Percentiles rank a stretch among this genome's conserved stretches.
Conservation (phyloP, 768 basidiomycete genomes). For the Pisolithus tinctorius region DNA sequence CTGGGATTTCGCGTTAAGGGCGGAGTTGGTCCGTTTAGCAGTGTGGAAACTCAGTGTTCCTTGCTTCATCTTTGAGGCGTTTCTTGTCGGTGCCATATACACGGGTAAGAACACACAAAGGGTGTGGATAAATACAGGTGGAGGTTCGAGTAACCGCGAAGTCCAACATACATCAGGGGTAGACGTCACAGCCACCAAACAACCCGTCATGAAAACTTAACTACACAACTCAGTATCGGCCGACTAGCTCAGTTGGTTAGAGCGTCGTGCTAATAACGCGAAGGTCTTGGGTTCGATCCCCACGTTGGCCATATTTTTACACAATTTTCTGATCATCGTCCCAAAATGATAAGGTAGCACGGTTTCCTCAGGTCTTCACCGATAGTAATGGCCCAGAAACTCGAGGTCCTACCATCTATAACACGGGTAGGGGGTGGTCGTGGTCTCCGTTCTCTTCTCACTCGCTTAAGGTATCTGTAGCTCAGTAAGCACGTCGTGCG, state of each 20-base stretch:
- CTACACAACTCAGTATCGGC: conserved; percentile 6
- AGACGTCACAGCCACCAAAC: not conserved
- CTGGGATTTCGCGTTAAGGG: conserved; percentile 13
- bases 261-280: conserved; percentile 53
- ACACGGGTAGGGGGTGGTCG: conserved; percentile 37
- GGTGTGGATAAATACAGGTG: not conserved
- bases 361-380: not conserved
- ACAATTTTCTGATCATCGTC: not conserved
- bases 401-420: conserved; percentile 47
- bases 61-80: conserved; percentile 33
- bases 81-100: conserved; percentile 4
- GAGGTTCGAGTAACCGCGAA: not conserved
- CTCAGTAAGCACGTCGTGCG: conserved; percentile 62
- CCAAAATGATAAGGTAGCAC: too few species aligned
- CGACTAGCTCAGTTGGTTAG: conserved; percentile 47
- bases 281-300: conserved; percentile 70
- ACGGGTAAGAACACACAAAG: not conserved
- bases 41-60: conserved; percentile 39
- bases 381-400: conserved; percentile 36
- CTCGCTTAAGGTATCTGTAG: conserved; percentile 28
- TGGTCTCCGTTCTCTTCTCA: not conserved
- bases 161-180: not conserved
- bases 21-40: conserved; percentile 38
- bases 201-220: not conserved
- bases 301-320: conserved; percentile 45